Conservation (phyloP, 1,284 basidiomycete species). For the Termitomyces sp. region DNA sequence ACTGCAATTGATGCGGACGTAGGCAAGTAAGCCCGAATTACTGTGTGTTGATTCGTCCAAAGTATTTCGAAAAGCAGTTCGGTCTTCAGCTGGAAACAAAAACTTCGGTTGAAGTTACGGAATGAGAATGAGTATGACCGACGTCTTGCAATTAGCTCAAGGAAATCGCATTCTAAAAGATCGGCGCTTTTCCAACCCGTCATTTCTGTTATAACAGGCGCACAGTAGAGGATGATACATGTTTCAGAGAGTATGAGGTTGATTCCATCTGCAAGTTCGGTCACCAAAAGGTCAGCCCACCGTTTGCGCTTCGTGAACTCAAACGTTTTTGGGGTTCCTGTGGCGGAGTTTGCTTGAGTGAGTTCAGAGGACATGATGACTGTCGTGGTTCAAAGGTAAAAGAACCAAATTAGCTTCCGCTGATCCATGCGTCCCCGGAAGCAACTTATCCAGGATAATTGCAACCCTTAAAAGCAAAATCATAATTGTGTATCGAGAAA, state of each 20-base stretch:
- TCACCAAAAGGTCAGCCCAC: constrained; percentile 79
- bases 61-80: constrained; percentile 45
- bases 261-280: constrained; percentile 72
- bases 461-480: not conserved
- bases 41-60: constrained; percentile 51
- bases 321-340: constrained; percentile 33
- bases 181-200: constrained; percentile 74
- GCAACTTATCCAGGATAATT: not conserved
- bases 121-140: constrained; percentile 20
- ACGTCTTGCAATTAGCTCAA: constrained; percentile 60
- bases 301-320: constrained; percentile 84
- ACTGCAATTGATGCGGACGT: constrained; percentile 55
- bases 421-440: not conserved
- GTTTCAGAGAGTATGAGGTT: constrained; percentile 60
- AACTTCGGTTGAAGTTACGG: constrained; percentile 8
- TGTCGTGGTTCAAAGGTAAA: not conserved
- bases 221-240: constrained; percentile 66
- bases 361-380: constrained; percentile 8
- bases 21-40: constrained; percentile 49
- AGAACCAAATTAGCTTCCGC: not conserved
- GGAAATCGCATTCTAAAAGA: constrained; percentile 61
- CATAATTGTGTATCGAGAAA: not conserved
- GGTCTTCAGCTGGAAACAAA: constrained; percentile 53
- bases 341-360: not conserved
- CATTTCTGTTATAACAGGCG: constrained; percentile 62